Evolutionary conservation across 495 filamentous ascomycete species (phyloP), one percentile per base, ranked within the genome.

Genomic region (Sporormia fimetaria): DNA sequence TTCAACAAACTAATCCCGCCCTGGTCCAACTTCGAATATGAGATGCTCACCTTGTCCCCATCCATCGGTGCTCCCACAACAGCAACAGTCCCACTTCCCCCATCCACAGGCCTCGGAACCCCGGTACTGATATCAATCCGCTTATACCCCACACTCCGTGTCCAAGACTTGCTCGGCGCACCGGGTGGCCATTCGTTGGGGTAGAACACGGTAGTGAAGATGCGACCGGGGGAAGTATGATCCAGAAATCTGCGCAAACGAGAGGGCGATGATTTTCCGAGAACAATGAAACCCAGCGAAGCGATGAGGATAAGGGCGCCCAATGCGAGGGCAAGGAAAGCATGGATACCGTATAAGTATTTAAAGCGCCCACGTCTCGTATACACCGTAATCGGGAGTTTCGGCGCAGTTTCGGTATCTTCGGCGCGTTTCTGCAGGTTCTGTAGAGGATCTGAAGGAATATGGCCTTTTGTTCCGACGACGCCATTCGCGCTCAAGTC

Each of bases 401-500:
- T 12, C n/a, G n/a, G n/a, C 9, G 37, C 28, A 17, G 24, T 27
- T 0, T 24, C 25, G 20, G 18, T 31, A 20, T 24, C 32, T 27
- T 21, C 21, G 15, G 17, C 26, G 14, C 35, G 22, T 21, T 34
- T 33, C 14, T 24, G 21, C 14, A 37, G 31, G 33, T 30, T 37
- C 7, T 21, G 37, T 17, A 39, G 24, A 5, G 34, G 18, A 27
- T 36, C 28, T 9, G 27, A n/a, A 6, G 14, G 18, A 27, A 33
- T 18, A 20, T 48, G 36, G 12, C 47, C 37, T 36, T 52, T 59
- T 0, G 59, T 67, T 0, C 66, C 65, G 1, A 66, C 53, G 0
- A 66, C 54, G 0, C 52, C 49, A 29, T 57, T 57, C 6, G 66
- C 60, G 0, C 61, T 51, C 2, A 58, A 20, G 33, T 70, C 64